Conservation (phyloP, 495 filamentous ascomycete genomes). For the Neurospora terricola region DNA sequence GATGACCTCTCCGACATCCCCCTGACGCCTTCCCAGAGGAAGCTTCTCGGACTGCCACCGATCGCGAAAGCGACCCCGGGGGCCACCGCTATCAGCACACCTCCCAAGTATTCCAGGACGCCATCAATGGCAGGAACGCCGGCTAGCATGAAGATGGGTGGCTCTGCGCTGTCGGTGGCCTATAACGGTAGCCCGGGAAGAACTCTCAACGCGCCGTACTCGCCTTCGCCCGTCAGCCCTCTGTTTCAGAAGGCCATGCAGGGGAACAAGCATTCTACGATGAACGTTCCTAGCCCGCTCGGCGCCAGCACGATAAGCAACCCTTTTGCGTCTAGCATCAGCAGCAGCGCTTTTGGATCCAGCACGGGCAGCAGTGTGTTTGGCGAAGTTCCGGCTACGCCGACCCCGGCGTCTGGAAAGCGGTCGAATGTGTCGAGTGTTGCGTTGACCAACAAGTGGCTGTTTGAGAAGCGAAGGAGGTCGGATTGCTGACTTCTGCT, state of each 20-base stretch:
- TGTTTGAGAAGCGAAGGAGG: constrained; percentile 67
- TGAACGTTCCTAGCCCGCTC: constrained; percentile 40
- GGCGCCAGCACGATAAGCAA: constrained; percentile 16
- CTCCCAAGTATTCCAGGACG: constrained; percentile 76
- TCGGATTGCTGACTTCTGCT: not conserved
- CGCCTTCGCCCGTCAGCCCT: constrained; percentile 39
- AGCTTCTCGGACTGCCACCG: constrained; percentile 72
- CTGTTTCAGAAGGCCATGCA: constrained; percentile 59
- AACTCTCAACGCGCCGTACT: constrained; percentile 17
- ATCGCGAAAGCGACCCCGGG: constrained; percentile 54
- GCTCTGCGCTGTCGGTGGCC: constrained; percentile 16
- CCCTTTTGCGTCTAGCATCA: constrained; percentile 15
- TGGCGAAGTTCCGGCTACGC: constrained; percentile 35
- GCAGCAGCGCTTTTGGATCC: constrained; percentile 2
- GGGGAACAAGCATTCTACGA: constrained; percentile 37
- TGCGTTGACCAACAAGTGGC: constrained; percentile 77
- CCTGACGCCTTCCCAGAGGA: constrained; percentile 79
- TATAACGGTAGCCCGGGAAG: constrained; percentile 5
- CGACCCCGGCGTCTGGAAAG: constrained; percentile 57
- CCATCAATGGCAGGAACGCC: constrained; percentile 45
- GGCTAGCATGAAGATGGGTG: constrained; percentile 36
- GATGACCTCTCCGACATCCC: constrained; percentile 85
- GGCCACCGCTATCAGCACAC: constrained; percentile 60
- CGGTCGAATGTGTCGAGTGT: constrained; percentile 61
- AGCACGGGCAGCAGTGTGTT: constrained; percentile 21